Evolutionary conservation across 441 rosid genomes (phyloP), one percentile per base, ranked within the genome.

Genomic region (Gossypium trilobum): DNA sequence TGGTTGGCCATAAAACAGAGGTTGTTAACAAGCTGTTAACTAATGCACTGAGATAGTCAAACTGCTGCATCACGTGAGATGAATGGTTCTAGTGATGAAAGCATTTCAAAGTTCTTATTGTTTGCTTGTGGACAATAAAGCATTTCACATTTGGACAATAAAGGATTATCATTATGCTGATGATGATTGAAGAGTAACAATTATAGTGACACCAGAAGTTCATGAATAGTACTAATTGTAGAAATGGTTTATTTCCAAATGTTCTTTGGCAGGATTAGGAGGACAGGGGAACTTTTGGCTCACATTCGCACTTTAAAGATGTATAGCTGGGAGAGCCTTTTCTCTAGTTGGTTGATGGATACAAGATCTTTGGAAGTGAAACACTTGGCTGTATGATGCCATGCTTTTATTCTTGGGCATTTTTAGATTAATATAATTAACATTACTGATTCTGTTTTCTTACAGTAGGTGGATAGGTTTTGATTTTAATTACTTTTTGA

Each of bases 241-340:
- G 5, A 39, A 56, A 63, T 9, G n/a, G 13, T 31, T 62, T 73
- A 48, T 48, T 46, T 74, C 75, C 52, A 58, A 73, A 66, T 77
- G 52, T 39, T 77, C 64, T 73, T 71, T 78, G 63, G 74, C 85
- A 94, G 99, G 91, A 89, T 94, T 75, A 89, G 97, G 72, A 89
- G 85, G 80, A 90, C 97, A 23, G 97, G 91, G 70, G 97, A 94
- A 86, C 87, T 94, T 80, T 79, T 90, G 82, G 77, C 93, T 3
- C 83, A 92, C 83, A 85, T 94, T 63, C 94, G 90, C 54, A 90
- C 97, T 78, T 77, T 94, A 51, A 94, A 94, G 85, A 90, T 92
- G 94, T 90, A 88, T 79, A 84, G 89, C 1, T 94, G 99, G 99
- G 99, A 94, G 78, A 81, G 80, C 56, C 84, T 88, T 76, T 94